Base-by-base conservation (phyloP, 2,329 filamentous ascomycete species). In the Penicillium sp. region DNA sequence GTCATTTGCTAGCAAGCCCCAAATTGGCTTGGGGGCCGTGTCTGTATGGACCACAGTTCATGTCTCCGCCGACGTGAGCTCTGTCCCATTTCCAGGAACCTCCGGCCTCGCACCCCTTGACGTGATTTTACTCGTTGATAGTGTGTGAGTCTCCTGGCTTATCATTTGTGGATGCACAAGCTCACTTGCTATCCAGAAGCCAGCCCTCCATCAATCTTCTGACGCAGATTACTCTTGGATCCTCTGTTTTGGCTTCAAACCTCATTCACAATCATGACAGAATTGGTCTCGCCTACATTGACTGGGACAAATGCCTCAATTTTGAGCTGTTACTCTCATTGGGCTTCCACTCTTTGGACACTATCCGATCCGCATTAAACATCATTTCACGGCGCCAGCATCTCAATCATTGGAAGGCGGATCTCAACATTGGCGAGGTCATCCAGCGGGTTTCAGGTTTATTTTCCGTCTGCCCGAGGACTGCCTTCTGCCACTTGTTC, bases 111-210 rank as follows among this genome's bases (percentile, higher is more conserved):
- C 64, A n/a, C 64, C 66, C 7, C 61, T 73, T 28, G 68, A 72
- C 44, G 57, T 69, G n/a, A 59, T 68, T 35, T 63, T 73, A 33
- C 47, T 73, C 9, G 57, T 73, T 30, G 69, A 73, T 48, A 66
- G 61, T 33, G 52, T 65, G 71, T 73, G 53, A 55, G 69, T 66
- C 22, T 5, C 11, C 10, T 40, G 11, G 14, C 16, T 10, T 40
- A 28, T 35, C 14, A 2, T 9, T 11, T 24, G 20, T 5, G 7
- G 20, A 25, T 41, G 11, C 36, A 36, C 13, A 13, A 22, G 16
- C 51, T 54, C 43, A 54, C 24, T 4, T 18, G 9, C 27, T 48
- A 14, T 44, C 41, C 8, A 59, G 54, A 43, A 43, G 48, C 49
- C 53, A 56, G 36, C 42, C 57, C 22, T 51, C 61, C 3, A 50